These are phyloP conservation scores for Ogataea allantospora DNA, from an alignment of 805 yeast genomes.

Conservation along the genomic window DNA sequence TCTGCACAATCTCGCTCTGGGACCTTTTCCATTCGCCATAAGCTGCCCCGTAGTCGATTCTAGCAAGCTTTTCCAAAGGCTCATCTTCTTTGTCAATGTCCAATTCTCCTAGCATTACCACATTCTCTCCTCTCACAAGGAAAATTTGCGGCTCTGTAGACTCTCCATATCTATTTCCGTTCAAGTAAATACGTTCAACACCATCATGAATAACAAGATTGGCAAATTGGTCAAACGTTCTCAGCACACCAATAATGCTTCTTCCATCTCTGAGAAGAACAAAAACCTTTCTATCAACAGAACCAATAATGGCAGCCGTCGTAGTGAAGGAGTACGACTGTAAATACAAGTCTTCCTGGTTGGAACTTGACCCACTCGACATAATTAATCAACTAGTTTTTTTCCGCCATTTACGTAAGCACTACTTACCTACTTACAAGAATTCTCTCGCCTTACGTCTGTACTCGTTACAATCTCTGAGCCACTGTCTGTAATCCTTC, in stretches of 20 bases:
- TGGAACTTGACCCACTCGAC: conserved; percentile 22
- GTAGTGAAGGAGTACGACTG: conserved; percentile 84
- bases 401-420: conserved; percentile 7
- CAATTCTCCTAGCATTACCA: conserved; percentile 89
- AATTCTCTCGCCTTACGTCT: conserved; percentile 78
- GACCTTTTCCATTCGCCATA: conserved; percentile 36
- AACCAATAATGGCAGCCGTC: conserved; percentile 86
- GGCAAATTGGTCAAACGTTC: conserved; percentile 95
- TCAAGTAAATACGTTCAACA: conserved; percentile 74
- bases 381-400: conserved; percentile 10
- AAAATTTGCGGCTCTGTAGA: conserved; percentile 61
- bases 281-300: conserved; percentile 76
- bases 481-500: conserved; percentile 89
- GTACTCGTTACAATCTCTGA: conserved; percentile 91
- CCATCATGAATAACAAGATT: conserved; percentile 92
- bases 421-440: conserved; percentile 38
- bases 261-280: conserved; percentile 89
- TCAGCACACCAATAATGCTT: conserved; percentile 78
- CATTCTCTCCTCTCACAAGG: conserved; percentile 93
- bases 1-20: conserved; percentile 14
- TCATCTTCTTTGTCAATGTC: conserved; percentile 84
- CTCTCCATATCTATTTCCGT: conserved; percentile 63
- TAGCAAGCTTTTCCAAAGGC: conserved; percentile 54
- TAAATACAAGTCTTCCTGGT: conserved; percentile 54
- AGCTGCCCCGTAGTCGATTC: conserved; percentile 61